Conservation (phyloP, 257 asterid genomes). For the Fraxinus cuspidata region DNA sequence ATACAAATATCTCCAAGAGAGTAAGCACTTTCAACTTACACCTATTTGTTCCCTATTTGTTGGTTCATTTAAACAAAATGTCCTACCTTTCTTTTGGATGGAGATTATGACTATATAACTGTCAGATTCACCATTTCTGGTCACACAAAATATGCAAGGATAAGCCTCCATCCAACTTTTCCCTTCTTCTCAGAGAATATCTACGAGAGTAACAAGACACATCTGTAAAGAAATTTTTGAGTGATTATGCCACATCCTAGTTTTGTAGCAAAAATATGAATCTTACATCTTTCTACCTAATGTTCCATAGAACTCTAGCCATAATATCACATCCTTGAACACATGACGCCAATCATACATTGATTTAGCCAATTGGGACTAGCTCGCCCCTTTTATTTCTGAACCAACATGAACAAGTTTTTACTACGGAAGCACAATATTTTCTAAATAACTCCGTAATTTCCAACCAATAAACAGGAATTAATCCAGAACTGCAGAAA, state of each 20-base stretch:
- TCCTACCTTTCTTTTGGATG: background rate
- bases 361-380: background rate
- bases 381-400: background rate
- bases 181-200: background rate
- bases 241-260: background rate
- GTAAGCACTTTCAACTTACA: background rate
- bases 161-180: too few species aligned
- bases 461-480: background rate
- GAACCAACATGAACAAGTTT: conserved; percentile 22
- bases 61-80: too few species aligned
- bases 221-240: background rate
- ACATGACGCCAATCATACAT: conserved; percentile 15
- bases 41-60: background rate
- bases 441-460: background rate
- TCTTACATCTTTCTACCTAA: background rate
- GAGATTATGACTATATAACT: too few species aligned
- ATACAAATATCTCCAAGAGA: too few species aligned
- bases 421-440: background rate
- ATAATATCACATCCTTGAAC: background rate
- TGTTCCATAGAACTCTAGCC: conserved; percentile 12
- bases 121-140: too few species aligned
- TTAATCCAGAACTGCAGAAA: background rate
- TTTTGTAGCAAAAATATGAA: background rate
- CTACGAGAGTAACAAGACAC: background rate
- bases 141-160: background rate